A percentile compares a stretch with the other conserved stretches of the same genome.
Evolutionary conservation across 176 grass and related monocot species (phyloP).

Genomic region (Carex pumila): DNA sequence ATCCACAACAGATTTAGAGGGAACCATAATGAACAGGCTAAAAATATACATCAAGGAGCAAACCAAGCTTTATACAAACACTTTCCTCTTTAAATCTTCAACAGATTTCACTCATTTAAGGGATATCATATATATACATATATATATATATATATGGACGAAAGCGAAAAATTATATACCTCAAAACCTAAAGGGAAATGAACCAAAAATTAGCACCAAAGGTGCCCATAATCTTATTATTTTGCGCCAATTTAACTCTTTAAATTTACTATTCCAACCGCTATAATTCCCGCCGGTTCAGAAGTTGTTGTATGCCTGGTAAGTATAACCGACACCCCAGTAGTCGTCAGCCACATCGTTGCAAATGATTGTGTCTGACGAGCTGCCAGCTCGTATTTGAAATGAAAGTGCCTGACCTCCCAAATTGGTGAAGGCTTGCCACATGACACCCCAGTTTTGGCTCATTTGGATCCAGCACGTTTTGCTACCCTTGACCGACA

Average conservation of each 20-base stretch:
- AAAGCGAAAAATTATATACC: neutral
- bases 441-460: conserved; percentile 55
- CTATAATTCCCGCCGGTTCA: neutral
- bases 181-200: neutral
- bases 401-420: conserved; percentile 30
- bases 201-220: neutral
- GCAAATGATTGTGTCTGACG: conserved; percentile 29
- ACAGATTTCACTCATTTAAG: neutral
- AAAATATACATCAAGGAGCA: neutral
- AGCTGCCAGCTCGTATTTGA: conserved; percentile 29
- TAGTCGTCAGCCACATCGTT: conserved; percentile 29
- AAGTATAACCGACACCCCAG: conserved; percentile 41
- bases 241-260: neutral
- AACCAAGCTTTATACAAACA: neutral
- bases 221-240: neutral
- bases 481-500: conserved; percentile 20
- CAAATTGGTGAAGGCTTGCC: conserved; percentile 35
- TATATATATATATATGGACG: neutral
- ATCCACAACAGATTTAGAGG: neutral
- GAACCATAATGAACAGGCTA: neutral
- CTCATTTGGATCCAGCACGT: conserved; percentile 17
- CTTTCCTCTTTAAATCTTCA: neutral
- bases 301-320: conserved; percentile 56
- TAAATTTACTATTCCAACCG: neutral
- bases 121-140: neutral